phyloP scores from a whole-genome alignment of 2,329 filamentous ascomycete species.

The Venturia asperata region DNA sequence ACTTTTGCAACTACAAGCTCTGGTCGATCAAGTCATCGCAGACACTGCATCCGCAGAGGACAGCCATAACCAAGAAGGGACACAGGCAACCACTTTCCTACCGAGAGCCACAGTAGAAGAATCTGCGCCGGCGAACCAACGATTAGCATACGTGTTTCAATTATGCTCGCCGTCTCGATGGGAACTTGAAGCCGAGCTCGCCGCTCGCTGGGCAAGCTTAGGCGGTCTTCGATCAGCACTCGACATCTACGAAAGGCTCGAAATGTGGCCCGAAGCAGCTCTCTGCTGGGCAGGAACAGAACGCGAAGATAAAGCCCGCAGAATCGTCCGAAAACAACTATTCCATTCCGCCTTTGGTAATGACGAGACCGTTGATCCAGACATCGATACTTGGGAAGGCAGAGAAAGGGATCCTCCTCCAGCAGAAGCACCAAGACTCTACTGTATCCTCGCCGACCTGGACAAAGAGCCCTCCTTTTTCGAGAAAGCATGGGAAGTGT shows the following conservation, averaged over 20 bases:
- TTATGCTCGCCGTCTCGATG: constrained; percentile 79
- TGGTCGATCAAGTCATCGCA: constrained; percentile 90
- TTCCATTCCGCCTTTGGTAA: constrained; percentile 55
- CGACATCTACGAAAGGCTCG: constrained; percentile 89
- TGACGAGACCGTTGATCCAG: constrained; percentile 30
- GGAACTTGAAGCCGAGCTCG: constrained; percentile 91
- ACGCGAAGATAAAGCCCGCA: constrained; percentile 75
- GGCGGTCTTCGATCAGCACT: constrained; percentile 84
- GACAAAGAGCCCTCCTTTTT: constrained; percentile 70
- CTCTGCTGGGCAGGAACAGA: constrained; percentile 75
- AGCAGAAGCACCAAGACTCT: constrained; percentile 75
- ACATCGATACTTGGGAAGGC: constrained; percentile 49
- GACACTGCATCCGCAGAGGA: constrained; percentile 54
- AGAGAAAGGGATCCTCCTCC: constrained; percentile 63
- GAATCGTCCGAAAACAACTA: constrained; percentile 69
- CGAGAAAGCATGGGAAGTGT: constrained; percentile 81
- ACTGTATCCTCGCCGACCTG: constrained; percentile 90
- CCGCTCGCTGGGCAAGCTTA: constrained; percentile 82
- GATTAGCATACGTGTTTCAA: constrained; percentile 76
- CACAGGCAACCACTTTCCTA: constrained; percentile 66
- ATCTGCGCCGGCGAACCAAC: constrained; percentile 66
- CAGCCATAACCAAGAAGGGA: background rate
- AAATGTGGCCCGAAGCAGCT: constrained; percentile 91
- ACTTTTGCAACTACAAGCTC: constrained; percentile 84
- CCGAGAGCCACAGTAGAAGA: constrained; percentile 68